Conservation (phyloP, 495 filamentous ascomycete species). For the Aspergillus cavernicola region DNA sequence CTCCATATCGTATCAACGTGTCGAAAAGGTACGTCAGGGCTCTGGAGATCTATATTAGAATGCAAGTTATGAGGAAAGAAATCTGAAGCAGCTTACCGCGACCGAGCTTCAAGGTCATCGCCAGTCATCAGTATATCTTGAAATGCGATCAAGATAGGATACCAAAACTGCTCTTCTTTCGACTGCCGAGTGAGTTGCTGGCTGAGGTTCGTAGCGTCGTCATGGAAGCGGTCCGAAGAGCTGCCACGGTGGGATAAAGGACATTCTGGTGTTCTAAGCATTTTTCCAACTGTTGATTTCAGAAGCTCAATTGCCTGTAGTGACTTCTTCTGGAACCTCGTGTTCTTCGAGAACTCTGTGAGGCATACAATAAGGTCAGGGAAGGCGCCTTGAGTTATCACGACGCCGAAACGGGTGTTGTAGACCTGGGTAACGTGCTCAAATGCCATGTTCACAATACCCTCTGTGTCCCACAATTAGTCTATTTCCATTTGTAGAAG, state of each 20-base stretch:
- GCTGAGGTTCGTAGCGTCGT: constrained; percentile 45
- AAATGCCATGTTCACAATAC: constrained; percentile 92
- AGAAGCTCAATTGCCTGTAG: constrained; percentile 93
- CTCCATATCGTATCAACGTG: constrained; percentile 81
- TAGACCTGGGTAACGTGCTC: constrained; percentile 98
- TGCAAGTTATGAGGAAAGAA: background rate
- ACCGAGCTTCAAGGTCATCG: constrained; percentile 95
- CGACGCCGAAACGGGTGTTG: constrained; percentile 91
- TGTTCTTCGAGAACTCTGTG: constrained; percentile 98
- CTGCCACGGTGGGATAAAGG: constrained; percentile 65
- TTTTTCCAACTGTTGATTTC: constrained; percentile 84
- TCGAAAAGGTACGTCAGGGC: constrained; percentile 96
- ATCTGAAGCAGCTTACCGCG: constrained; percentile 40
- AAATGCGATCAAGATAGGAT: constrained; percentile 94
- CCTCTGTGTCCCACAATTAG: constrained; percentile 49
- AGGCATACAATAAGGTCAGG: constrained; percentile 93
- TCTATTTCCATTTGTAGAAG: background rate
- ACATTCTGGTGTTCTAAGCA: constrained; percentile 95
- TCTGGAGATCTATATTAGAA: constrained; percentile 35
- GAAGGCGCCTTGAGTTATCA: constrained; percentile 95
- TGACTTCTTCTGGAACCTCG: constrained; percentile 95
- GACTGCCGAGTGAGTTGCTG: constrained; percentile 56
- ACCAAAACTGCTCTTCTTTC: constrained; percentile 97
- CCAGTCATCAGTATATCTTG: constrained; percentile 99
- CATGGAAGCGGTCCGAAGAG: constrained; percentile 35